Evolutionary conservation across 2,329 filamentous ascomycete species (phyloP).

Genomic region (Magnaporthales sp.): DNA sequence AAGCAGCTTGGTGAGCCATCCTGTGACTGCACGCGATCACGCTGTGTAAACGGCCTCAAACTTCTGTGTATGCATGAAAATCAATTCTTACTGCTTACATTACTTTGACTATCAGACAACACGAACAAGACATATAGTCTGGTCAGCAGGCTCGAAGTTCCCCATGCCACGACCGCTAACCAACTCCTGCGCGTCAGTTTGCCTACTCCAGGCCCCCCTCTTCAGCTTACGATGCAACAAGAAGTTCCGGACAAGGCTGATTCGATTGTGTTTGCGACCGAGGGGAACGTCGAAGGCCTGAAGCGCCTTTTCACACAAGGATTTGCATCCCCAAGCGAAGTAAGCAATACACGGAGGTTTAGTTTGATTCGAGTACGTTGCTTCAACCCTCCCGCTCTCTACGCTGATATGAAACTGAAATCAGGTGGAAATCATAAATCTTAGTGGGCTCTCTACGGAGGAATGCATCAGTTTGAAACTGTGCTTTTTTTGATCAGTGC

Average conservation of each 20-base stretch:
- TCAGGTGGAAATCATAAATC: background rate
- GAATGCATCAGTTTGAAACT: slow-evolving; percentile 1
- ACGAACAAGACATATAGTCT: no score
- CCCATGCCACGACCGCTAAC: no score
- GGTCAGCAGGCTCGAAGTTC: no score
- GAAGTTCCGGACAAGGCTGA: background rate
- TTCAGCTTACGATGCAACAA: background rate
- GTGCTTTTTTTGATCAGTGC: background rate
- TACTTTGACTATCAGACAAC: no score
- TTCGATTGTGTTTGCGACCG: background rate
- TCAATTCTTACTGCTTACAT: no score
- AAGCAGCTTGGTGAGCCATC: no score
- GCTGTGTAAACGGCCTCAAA: no score
- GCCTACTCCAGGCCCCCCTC: background rate
- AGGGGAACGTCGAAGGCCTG: slow-evolving; percentile 1
- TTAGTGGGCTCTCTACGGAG: background rate
- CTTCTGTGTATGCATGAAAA: no score
- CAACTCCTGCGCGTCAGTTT: no score
- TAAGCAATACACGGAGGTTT: background rate
- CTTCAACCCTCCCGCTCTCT: background rate
- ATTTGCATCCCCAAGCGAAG: background rate
- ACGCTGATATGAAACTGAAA: background rate
- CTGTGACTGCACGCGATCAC: no score
- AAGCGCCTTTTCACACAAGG: background rate
- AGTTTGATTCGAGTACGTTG: background rate